Evolutionary conservation across 495 filamentous ascomycete genomes (phyloP).

Genomic region (Sphaerosporella brunnea): DNA sequence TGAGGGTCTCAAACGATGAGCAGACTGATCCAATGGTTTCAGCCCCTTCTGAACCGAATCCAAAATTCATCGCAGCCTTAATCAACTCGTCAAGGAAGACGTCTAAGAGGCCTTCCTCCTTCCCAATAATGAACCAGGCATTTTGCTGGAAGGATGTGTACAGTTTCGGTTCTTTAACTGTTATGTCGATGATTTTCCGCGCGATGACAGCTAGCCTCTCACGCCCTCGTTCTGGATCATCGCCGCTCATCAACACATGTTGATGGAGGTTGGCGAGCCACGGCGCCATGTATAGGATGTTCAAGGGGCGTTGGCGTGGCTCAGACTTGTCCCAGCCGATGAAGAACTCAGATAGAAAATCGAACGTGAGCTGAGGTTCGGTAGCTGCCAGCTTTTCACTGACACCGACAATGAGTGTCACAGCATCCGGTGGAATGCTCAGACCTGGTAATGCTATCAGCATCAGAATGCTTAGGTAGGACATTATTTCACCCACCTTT

Average conservation of each 20-base stretch:
- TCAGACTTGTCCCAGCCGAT: conserved; percentile 49
- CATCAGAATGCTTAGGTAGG: background rate
- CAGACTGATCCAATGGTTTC: conserved; percentile 44
- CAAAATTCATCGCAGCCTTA: conserved; percentile 39
- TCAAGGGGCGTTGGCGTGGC: conserved; percentile 43
- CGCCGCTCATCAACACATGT: conserved; percentile 34
- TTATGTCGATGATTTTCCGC: conserved; percentile 44
- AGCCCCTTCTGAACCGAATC: conserved; percentile 38
- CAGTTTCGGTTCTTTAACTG: conserved; percentile 38
- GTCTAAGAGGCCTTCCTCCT: conserved; percentile 43
- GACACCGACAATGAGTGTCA: conserved; percentile 44
- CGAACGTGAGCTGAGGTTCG: conserved; percentile 46
- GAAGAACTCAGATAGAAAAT: conserved; percentile 51
- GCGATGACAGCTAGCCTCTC: conserved; percentile 44
- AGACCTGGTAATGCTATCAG: conserved; percentile 15
- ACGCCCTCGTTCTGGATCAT: conserved; percentile 43
- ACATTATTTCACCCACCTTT: conserved; percentile 31
- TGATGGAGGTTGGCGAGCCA: conserved; percentile 43
- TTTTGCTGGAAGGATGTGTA: conserved; percentile 40
- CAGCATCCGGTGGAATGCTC: conserved; percentile 39
- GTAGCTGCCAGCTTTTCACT: conserved; percentile 41
- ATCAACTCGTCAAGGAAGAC: conserved; percentile 46
- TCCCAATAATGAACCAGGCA: conserved; percentile 42
- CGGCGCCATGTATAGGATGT: conserved; percentile 47
- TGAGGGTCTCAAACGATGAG: conserved; percentile 41